Base-by-base conservation (phyloP, 768 basidiomycete species). In the Hemileccinum rubropunctum region DNA sequence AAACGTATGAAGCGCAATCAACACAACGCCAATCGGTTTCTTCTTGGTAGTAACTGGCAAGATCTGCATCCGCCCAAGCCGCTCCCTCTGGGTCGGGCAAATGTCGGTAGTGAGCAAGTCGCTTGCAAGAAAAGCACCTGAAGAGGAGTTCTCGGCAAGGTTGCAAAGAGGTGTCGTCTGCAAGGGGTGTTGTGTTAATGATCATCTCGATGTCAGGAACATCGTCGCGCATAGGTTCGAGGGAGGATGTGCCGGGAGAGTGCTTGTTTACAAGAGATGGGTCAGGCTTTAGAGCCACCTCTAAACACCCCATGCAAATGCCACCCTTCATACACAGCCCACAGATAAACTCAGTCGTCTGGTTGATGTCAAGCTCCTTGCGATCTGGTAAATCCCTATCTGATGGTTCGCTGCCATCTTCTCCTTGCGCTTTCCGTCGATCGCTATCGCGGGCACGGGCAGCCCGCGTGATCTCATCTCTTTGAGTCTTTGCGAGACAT, bases 341-440 rank as follows among this genome's bases (percentile, higher is more conserved):
- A 60, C 91, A 93, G 26, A 90, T 71, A 56, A 91, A 93, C 57
- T 91, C 87, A 0, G 88, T 91, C 8, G 78, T 87, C 65, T 89
- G 76, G 51, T 79, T 60, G 32, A 71, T 52, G 38, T 68, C 69
- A 11, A 91, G 71, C 0, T 65, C 73, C 13, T 62, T 58, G 28
- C 80, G 76, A 62, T 80, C 80, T 4, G 61, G 62, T 34, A 76
- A 75, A 38, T 73, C 68, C 35, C 59, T 60, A 33, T 50, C 17
- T 14, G 46, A 36, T 20, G 54, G 40, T 23, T 56, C 55, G 21
- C 52, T 61, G 9, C 57, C 59, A 12, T 58, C 63, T 48, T 60
- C 58, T 34, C 56, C 60, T 39, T 60, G 53, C 47, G 51, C 50
- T 28, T 68, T 67, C 74, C 74, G 73, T 32, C 69, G 71, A 2